Conservation (phyloP, 805 yeast genomes). For the Suhomyces canberraensis region DNA sequence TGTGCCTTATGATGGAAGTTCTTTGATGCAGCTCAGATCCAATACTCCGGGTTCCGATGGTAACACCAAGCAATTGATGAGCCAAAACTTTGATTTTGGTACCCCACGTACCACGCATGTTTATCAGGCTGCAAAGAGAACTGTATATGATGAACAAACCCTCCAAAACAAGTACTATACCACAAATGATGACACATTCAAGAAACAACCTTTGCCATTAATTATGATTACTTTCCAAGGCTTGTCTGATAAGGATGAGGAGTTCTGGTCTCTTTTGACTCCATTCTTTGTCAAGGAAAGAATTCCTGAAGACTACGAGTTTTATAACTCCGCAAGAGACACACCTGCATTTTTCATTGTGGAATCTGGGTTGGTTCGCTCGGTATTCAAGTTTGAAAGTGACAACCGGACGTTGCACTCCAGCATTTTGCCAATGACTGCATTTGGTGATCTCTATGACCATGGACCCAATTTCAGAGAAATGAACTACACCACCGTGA, state of each 20-base stretch:
- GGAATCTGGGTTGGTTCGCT: conserved; percentile 44
- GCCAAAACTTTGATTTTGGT: conserved; percentile 29
- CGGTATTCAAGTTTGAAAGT: conserved; percentile 36
- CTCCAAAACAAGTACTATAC: conserved; percentile 49
- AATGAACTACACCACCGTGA: conserved; percentile 52
- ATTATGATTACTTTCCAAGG: conserved; percentile 65
- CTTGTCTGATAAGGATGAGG: conserved; percentile 43
- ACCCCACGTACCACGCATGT: conserved; percentile 56
- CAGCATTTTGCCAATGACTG: conserved; percentile 64
- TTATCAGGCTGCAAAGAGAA: conserved; percentile 49
- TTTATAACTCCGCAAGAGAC: conserved; percentile 44
- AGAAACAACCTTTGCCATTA: conserved; percentile 59
- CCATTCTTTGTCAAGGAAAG: conserved; percentile 49
- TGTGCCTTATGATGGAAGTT: conserved; percentile 9
- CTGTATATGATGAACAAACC: conserved; percentile 40
- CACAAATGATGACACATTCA: conserved; percentile 30
- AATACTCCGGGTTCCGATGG: conserved; percentile 5
- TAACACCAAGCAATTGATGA: conserved; percentile 12
- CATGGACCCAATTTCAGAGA: conserved; percentile 37
- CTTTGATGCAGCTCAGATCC: conserved; percentile 7
- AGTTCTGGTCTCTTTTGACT: conserved; percentile 64
- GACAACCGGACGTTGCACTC: conserved; percentile 35
- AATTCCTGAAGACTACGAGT: conserved; percentile 43
- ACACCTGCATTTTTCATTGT: conserved; percentile 56
- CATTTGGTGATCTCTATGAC: conserved; percentile 59